Conservation (phyloP, 257 asterid species). For the Plantago elongata region DNA sequence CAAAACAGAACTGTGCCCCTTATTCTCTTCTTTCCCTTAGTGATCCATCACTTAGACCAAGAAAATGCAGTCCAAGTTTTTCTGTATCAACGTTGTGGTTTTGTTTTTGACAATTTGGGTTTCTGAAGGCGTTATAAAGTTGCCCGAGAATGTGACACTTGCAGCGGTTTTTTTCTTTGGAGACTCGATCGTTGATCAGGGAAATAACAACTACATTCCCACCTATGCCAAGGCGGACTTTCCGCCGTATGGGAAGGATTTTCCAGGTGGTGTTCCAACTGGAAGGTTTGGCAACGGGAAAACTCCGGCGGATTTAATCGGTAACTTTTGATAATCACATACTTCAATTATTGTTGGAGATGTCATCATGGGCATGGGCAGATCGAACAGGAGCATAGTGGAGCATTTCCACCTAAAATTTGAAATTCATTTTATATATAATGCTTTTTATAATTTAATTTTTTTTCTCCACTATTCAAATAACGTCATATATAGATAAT, state of each 20-base stretch:
- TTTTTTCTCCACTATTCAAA: too few relatives aligned
- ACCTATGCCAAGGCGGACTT: slow-evolving; percentile 29
- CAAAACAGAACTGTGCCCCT: too few relatives aligned
- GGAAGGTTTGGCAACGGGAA: slow-evolving; percentile 55
- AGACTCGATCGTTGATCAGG: slow-evolving; percentile 56
- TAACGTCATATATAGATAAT: too few relatives aligned
- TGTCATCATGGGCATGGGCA: too few relatives aligned
- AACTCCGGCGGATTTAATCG: slow-evolving; percentile 47
- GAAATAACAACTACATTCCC: slow-evolving; percentile 35
- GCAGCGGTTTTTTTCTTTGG: slow-evolving; percentile 47
- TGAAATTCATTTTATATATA: too few relatives aligned
- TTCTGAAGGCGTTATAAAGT: slow-evolving; percentile 28
- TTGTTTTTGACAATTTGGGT: slow-evolving; percentile 3
- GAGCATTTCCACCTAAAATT: too few relatives aligned
- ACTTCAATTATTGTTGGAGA: too few relatives aligned
- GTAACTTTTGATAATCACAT: slow-evolving; percentile 12
- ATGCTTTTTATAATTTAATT: too few relatives aligned
- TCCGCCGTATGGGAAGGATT: slow-evolving; percentile 50
- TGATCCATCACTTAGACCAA: too few relatives aligned
- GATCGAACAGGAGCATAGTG: too few relatives aligned
- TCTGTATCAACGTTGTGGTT: background rate
- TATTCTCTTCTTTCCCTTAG: too few relatives aligned
- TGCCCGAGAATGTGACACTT: slow-evolving; percentile 27
- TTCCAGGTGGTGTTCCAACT: slow-evolving; percentile 35
- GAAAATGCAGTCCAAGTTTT: too few relatives aligned